These are phyloP conservation scores for Starmerella bacillaris DNA, from an alignment of 805 yeast species.

Conservation along the genomic window DNA sequence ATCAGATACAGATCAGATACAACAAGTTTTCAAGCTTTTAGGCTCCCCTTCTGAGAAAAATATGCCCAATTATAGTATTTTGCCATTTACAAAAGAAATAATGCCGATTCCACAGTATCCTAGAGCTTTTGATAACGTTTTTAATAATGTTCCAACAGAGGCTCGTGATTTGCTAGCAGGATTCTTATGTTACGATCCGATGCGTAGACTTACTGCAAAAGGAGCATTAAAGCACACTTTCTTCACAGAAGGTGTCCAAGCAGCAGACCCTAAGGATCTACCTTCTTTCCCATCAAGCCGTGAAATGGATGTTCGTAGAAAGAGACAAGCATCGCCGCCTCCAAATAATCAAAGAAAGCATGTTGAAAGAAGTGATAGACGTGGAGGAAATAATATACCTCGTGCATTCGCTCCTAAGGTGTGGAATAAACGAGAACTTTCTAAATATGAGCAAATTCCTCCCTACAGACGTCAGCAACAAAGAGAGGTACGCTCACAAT, in stretches of 20 bases:
- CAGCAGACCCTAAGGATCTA: slow-evolving; percentile 37
- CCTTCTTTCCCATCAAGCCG: slow-evolving; percentile 72
- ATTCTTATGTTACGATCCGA: slow-evolving; percentile 53
- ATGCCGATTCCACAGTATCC: slow-evolving; percentile 16
- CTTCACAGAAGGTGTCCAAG: slow-evolving; percentile 49
- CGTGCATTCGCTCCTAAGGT: slow-evolving; percentile 17
- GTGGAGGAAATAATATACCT: slow-evolving; percentile 1
- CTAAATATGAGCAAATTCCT: slow-evolving; percentile 14
- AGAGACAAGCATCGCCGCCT: slow-evolving; percentile 18
- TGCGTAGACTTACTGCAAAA: slow-evolving; percentile 54
- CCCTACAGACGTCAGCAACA: slow-evolving; percentile 14
- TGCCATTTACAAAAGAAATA: slow-evolving; percentile 29
- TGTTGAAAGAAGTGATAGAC: slow-evolving; percentile 1
- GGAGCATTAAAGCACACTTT: slow-evolving; percentile 58
- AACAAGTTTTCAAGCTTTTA: slow-evolving; percentile 55
- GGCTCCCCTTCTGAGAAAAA: slow-evolving; percentile 54
- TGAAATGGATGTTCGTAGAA: slow-evolving; percentile 43
- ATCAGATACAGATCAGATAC: slow-evolving; percentile 77
- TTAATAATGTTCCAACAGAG: slow-evolving; percentile 17
- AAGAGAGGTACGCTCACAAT: not conserved
- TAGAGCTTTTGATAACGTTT: slow-evolving; percentile 29
- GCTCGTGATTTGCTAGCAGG: slow-evolving; percentile 32
- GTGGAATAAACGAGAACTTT: slow-evolving; percentile 12
- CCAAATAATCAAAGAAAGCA: slow-evolving; percentile 14
- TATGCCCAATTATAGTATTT: slow-evolving; percentile 43